Evolutionary conservation across 768 basidiomycete species (phyloP).

Genomic region (Suillus paluster): DNA sequence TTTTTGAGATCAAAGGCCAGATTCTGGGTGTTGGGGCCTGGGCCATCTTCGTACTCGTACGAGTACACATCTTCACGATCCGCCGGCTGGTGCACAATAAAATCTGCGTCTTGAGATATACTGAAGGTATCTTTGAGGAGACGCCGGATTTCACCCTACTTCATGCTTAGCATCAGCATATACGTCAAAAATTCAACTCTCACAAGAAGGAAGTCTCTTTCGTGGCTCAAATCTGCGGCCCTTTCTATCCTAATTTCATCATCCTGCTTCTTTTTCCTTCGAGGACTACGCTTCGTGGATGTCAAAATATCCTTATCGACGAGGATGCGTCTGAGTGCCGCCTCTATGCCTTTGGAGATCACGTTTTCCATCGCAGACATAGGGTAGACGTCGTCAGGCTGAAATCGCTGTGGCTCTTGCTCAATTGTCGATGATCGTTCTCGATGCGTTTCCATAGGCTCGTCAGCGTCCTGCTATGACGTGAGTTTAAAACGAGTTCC

Average conservation of each 20-base stretch:
- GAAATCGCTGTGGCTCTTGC: neutral
- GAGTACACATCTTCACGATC: slow-evolving; percentile 5
- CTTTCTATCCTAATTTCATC: slow-evolving; percentile 1
- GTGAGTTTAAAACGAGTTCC: neutral
- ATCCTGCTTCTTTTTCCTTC: slow-evolving; percentile 7
- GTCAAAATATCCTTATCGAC: neutral
- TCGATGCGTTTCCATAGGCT: neutral
- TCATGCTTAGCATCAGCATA: neutral
- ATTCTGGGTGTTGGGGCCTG: slow-evolving; percentile 5
- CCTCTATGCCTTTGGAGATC: slow-evolving; percentile 7
- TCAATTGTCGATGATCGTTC: neutral
- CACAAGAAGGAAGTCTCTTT: slow-evolving; percentile 12
- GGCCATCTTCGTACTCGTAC: slow-evolving; percentile 15
- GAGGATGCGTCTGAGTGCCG: slow-evolving; percentile 1
- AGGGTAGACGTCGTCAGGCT: neutral
- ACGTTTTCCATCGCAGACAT: slow-evolving; percentile 4
- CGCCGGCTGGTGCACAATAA: slow-evolving; percentile 9
- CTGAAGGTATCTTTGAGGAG: slow-evolving; percentile 15
- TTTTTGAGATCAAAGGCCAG: slow-evolving; percentile 10
- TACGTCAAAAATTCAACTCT: neutral
- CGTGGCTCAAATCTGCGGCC: slow-evolving; percentile 8
- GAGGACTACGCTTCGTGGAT: slow-evolving; percentile 1
- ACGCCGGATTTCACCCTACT: slow-evolving; percentile 11
- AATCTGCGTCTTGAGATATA: slow-evolving; percentile 12
- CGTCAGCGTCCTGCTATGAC: neutral